phyloP scores from a whole-genome alignment of 768 basidiomycete species.

The Rhodotorula diobovata region DNA sequence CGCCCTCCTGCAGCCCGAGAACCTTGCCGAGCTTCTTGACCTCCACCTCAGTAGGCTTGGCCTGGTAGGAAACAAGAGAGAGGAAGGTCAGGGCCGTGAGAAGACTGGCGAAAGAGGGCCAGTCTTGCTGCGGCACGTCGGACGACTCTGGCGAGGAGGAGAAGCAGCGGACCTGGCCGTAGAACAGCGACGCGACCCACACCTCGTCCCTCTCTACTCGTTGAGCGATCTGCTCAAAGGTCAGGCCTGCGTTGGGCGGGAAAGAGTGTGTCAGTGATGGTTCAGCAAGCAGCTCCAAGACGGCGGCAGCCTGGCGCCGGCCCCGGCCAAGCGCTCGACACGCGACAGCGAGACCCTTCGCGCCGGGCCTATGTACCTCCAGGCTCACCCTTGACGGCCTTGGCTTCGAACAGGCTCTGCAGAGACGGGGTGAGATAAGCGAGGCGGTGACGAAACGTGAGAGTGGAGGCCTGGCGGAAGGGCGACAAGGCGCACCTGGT shows the following conservation, averaged over 20 bases:
- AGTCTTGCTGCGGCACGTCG: no score
- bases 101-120: background rate
- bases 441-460: background rate
- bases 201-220: constrained; percentile 68
- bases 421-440: background rate
- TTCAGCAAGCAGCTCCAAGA: no score
- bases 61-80: constrained; percentile 45
- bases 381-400: constrained; percentile 13
- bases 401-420: constrained; percentile 9
- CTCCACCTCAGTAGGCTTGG: constrained; percentile 64
- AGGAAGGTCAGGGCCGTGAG: no score
- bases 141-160: constrained; percentile 41
- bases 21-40: constrained; percentile 55
- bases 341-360: background rate
- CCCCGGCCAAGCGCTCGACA: background rate
- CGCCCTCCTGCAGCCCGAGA: constrained; percentile 52
- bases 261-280: no score
- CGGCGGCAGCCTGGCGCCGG: no score
- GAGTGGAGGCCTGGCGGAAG: no score
- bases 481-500: no score
- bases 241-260: background rate
- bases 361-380: no score
- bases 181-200: constrained; percentile 77
- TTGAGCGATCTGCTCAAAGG: constrained; percentile 66
- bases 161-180: constrained; percentile 57